Conservation (phyloP, 305 asterid species). For the Fraxinus ornus region DNA sequence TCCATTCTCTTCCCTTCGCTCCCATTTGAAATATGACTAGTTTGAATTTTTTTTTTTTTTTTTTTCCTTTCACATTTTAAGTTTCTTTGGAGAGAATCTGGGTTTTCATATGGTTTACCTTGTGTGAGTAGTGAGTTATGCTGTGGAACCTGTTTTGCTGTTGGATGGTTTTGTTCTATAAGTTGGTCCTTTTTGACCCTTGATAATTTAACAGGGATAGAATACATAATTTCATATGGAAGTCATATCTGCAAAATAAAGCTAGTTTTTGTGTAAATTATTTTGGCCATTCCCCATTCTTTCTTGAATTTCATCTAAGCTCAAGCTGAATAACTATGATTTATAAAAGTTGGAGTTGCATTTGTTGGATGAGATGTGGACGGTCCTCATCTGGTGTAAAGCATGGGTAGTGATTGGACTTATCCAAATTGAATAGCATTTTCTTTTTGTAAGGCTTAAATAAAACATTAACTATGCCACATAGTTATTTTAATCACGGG, state of each 20-base stretch:
- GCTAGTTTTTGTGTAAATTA: not conserved
- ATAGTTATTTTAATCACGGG: slow-evolving; percentile 21
- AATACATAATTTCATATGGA: not conserved
- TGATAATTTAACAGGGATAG: not conserved
- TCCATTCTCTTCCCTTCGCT: not conserved
- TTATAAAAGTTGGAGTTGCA: not conserved
- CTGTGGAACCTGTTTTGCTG: not conserved
- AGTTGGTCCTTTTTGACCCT: not conserved
- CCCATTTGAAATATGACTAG: not conserved
- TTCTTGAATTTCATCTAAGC: not conserved
- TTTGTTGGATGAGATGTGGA: not conserved
- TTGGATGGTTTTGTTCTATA: not conserved
- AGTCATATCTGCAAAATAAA: not conserved
- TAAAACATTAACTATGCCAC: slow-evolving; percentile 4
- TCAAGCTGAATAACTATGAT: not conserved
- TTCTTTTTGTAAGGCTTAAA: not conserved
- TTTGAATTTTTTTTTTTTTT: too few species aligned
- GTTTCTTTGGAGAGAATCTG: not conserved
- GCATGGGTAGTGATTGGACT: not conserved
- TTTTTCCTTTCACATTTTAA: not conserved
- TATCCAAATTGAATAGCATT: not conserved
- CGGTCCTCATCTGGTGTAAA: not conserved
- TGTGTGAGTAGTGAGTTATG: not conserved
- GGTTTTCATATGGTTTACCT: not conserved
- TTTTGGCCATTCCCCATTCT: not conserved